Percentiles rank a stretch among this genome's conserved stretches.
Evolutionary conservation across 176 grass and related monocot species (phyloP).

Genomic region (Canna indica): DNA sequence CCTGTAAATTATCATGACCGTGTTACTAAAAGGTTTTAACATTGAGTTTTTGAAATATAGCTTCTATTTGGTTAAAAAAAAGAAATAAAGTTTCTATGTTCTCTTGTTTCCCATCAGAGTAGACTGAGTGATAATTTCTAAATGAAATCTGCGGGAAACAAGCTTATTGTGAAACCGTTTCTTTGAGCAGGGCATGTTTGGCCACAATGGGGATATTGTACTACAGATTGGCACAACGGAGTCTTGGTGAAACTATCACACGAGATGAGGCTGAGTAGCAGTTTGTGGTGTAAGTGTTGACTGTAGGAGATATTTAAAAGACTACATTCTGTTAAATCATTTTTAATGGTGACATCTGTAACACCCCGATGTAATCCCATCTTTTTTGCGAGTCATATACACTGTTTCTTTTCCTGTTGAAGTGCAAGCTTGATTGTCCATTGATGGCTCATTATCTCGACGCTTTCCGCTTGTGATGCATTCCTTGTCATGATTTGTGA

Average conservation of each 20-base stretch:
- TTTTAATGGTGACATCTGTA: no score
- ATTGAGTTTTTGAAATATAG: no score
- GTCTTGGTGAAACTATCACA: slow-evolving; percentile 53
- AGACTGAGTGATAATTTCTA: neutral
- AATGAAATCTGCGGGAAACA: no score
- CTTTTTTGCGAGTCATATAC: neutral
- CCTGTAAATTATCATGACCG: neutral
- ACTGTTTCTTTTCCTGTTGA: neutral
- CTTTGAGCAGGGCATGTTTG: slow-evolving; percentile 77
- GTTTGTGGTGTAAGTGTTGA: slow-evolving; percentile 14
- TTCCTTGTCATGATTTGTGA: neutral
- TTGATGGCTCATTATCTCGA: neutral
- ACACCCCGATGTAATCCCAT: neutral
- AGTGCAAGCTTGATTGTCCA: neutral
- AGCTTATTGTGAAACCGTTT: slow-evolving; percentile 10
- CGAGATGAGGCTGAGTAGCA: slow-evolving; percentile 59
- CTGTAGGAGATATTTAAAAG: slow-evolving; percentile 2
- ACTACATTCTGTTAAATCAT: slow-evolving; percentile 15
- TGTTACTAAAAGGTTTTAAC: neutral
- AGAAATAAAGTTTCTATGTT: no score
- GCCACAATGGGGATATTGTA: slow-evolving; percentile 91
- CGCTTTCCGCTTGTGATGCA: neutral
- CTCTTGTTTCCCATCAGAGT: no score
- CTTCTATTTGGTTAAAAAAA: no score
- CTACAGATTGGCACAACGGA: slow-evolving; percentile 77